Base-by-base conservation (phyloP, 2,329 filamentous ascomycete species). In the Nemania sp. region DNA sequence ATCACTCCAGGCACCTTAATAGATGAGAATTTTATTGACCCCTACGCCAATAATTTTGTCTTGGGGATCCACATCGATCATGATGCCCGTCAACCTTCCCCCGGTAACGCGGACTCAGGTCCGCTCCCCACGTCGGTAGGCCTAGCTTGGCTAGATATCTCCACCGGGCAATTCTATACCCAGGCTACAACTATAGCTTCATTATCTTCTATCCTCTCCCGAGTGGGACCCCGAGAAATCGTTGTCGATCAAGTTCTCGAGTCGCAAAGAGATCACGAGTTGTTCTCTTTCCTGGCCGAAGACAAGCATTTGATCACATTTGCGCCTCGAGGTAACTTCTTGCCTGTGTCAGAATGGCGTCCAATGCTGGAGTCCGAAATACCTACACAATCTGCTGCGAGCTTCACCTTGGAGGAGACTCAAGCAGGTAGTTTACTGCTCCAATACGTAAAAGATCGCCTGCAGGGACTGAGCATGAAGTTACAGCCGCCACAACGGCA, bases 11-110 rank as follows among this genome's bases (percentile, higher is more conserved):
- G 96, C 22, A 99, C 96, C 1, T 84, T 99, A 62, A 97, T 99
- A 72, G 96, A 99, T 79, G 96, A 99, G 81, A 94, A 94, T 74
- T 99, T 98, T 79, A 94, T 99, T 85, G 93, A 98, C 77, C 93
- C 94, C 1, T 95, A 92, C 77, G 90, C 93, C 75, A 98, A 96
- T 80, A 98, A 98, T 78, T 99, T 95, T 79, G 86, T 98, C 38
- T 87, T 98, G 78, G 91, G 93, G 43, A 87, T 98, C 55, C 88
- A 97, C 76, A 78, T 92, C 29, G 70, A 73, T 35, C 56, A 61
- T 51, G 54, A 74, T 32, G 64, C 53, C 68, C 73, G 62, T 78
- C 62, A 77, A 63, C 22, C 61, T 38, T 41, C 62, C 68, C 72
- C 70, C 22, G 26, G 22, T 5, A 51, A 38, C 20, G 53, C 61